These are phyloP conservation scores for Zasmidium cellare DNA, from an alignment of 2,329 filamentous ascomycete species.

Conservation along the genomic window DNA sequence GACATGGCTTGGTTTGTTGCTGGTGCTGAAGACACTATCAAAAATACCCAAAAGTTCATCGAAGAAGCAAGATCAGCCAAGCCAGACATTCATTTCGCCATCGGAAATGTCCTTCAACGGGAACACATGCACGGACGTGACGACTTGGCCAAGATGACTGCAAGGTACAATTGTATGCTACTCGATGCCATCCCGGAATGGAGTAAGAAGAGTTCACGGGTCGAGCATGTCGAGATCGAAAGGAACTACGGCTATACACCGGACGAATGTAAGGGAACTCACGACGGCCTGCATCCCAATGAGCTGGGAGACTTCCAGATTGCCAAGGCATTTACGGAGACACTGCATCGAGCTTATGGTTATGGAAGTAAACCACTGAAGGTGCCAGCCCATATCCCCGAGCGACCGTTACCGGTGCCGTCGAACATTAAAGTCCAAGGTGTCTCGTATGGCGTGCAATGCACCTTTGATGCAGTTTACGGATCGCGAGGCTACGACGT, in stretches of 20 bases:
- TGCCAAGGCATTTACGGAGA: slow-evolving; percentile 41
- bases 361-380: slow-evolving; percentile 8
- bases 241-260: slow-evolving; percentile 31
- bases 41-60: slow-evolving; percentile 32
- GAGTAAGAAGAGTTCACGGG: slow-evolving; percentile 30
- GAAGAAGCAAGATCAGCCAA: slow-evolving; percentile 34
- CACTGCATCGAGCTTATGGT: slow-evolving; percentile 25
- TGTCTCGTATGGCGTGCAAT: slow-evolving; percentile 14
- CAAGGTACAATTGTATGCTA: slow-evolving; percentile 21
- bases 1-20: slow-evolving; percentile 27
- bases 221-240: slow-evolving; percentile 36
- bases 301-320: slow-evolving; percentile 45
- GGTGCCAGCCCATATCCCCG: slow-evolving; percentile 13
- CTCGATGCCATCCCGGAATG: slow-evolving; percentile 25
- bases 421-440: slow-evolving; percentile 6
- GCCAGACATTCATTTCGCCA: slow-evolving; percentile 18
- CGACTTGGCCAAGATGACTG: slow-evolving; percentile 23
- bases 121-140: slow-evolving; percentile 18
- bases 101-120: slow-evolving; percentile 25
- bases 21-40: slow-evolving; percentile 22
- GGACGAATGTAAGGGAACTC: slow-evolving; percentile 32
- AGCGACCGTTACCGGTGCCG: slow-evolving; percentile 11
- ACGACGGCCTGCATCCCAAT: slow-evolving; percentile 48
- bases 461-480: slow-evolving; percentile 19
- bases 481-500: slow-evolving; percentile 19